A percentile compares a stretch with the other conserved stretches of the same genome.
phyloP scores from a whole-genome alignment of 2,329 filamentous ascomycete species.

The Penicillium sp. region DNA sequence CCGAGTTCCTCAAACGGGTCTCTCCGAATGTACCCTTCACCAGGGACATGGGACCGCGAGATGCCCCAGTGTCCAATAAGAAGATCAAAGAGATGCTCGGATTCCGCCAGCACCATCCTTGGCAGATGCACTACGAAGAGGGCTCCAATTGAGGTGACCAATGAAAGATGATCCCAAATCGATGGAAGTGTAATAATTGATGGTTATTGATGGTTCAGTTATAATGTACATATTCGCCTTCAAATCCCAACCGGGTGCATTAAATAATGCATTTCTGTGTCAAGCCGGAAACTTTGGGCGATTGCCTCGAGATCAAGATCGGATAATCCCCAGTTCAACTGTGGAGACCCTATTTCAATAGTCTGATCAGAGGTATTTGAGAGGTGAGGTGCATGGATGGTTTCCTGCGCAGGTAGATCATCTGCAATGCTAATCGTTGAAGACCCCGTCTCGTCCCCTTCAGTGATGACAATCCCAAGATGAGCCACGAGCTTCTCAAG shows the following conservation, averaged over 20 bases:
- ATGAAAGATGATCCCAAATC: neutral
- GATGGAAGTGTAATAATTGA: neutral
- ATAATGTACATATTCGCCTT: slow-evolving; percentile 3
- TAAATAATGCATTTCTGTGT: slow-evolving; percentile 27
- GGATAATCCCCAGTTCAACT: slow-evolving; percentile 26
- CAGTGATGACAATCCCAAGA: slow-evolving; percentile 21
- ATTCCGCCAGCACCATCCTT: slow-evolving; percentile 59
- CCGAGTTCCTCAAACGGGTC: slow-evolving; percentile 55
- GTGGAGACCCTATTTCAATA: slow-evolving; percentile 15
- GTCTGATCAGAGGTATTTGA: slow-evolving; percentile 2
- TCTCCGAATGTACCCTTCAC: slow-evolving; percentile 57
- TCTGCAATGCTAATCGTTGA: neutral
- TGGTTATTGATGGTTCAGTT: neutral
- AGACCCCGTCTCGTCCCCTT: neutral
- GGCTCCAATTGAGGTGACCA: neutral
- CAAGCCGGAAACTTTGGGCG: slow-evolving; percentile 32
- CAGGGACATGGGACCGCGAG: slow-evolving; percentile 60
- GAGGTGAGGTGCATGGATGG: slow-evolving; percentile 2
- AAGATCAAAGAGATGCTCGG: slow-evolving; percentile 64
- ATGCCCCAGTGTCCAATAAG: slow-evolving; percentile 63
- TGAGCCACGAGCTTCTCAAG: slow-evolving; percentile 26
- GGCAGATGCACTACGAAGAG: slow-evolving; percentile 26
- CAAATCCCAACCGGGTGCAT: slow-evolving; percentile 27
- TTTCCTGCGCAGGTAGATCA: slow-evolving; percentile 5
- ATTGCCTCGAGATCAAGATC: slow-evolving; percentile 35